These are phyloP conservation scores for Aphanocladium album DNA, from an alignment of 2,329 filamentous ascomycete genomes.

Conservation along the genomic window DNA sequence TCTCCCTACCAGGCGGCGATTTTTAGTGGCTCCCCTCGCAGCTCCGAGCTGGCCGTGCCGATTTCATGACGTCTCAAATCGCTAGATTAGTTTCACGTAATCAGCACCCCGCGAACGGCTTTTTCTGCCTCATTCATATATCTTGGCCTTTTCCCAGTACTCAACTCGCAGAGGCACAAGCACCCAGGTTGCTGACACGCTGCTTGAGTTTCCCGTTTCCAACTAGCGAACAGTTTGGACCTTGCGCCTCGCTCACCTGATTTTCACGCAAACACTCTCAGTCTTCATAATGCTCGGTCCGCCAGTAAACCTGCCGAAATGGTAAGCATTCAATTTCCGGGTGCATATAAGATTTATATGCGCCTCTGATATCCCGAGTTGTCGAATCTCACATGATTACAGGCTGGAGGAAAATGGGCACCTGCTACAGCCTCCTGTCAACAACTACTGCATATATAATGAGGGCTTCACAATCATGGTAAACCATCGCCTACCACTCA, in stretches of 20 bases:
- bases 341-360: neutral
- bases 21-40: no score
- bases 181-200: neutral
- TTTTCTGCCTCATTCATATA: neutral
- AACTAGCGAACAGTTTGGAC: no score
- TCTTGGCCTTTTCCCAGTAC: neutral
- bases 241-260: neutral
- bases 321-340: constrained; percentile 34
- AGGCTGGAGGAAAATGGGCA: constrained; percentile 92
- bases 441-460: constrained; percentile 97
- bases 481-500: constrained; percentile 5
- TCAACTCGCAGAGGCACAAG: neutral
- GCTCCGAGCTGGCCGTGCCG: neutral
- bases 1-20: no score
- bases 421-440: constrained; percentile 87
- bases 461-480: constrained; percentile 78
- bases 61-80: neutral
- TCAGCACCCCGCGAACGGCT: neutral
- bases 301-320: constrained; percentile 54
- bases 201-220: no score
- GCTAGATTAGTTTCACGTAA: neutral
- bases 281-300: constrained; percentile 38
- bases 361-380: neutral
- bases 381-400: neutral
- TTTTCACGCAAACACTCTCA: neutral